Evolutionary conservation across 345 rosid species (phyloP), one percentile per base, ranked within the genome.

Genomic region (Balakata baccata): DNA sequence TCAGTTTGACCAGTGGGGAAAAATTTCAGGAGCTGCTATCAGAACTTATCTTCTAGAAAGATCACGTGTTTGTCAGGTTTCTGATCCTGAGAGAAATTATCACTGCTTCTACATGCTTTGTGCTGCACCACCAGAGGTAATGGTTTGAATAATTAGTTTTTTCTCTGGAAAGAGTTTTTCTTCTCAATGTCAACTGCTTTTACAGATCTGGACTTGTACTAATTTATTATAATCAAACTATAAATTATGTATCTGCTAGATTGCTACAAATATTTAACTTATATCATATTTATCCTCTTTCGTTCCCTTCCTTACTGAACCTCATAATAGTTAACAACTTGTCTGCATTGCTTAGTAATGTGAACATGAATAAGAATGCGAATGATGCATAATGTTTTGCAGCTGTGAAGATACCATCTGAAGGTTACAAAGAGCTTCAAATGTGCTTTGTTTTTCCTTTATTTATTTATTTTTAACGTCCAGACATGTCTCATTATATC

Each of bases 21-120:
- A 86, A 80, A 93, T 95, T 83, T 95, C 98, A 6, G 99, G 99
- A 79, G 99, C 99, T 85, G 99, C 99, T 17, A 86, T 95, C 80
- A 86, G 98, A 85, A 95, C 99, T 81, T 95, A 95, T 80, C 81
- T 93, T 88, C 86, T 93, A 69, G 99, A 93, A 88, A 92, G 99
- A 81, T 95, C 99, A 63, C 97, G 99, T 79, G 99, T 95, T 77
- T 95, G 99, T 83, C 99, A 95, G 84, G 89, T 95, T 79, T 95
- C 98, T 47, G 96, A 92, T 75, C 97, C 94, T 25, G 99, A 95
- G 89, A 93, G 99, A 86, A 93, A 95, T 80, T 95, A 95, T 81
- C 99, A 95, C 75, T 95, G 99, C 82, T 95, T 95, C 87, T 95
- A 95, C 84, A 95, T 95, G 99, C 94, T 95, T 70, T 95, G 99